Evolutionary conservation across 129 eudicot species (phyloP).

Genomic region (Heracleum sosnowskyi): DNA sequence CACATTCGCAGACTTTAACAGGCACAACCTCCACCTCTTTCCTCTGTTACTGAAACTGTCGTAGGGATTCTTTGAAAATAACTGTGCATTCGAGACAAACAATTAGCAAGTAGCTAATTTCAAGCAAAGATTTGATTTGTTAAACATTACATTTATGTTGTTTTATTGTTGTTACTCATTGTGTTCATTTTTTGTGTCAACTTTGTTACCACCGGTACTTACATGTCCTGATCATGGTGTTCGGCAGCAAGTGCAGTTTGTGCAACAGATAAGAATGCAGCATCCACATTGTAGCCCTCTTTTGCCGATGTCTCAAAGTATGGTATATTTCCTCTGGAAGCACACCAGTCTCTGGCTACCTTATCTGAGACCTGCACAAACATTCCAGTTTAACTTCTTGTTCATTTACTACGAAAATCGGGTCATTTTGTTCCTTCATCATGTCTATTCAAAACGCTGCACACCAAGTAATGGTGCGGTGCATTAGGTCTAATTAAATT

Average conservation of each 20-base stretch:
- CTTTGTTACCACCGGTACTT: background rate
- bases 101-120: background rate
- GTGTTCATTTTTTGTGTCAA: background rate
- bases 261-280: slow-evolving; percentile 57
- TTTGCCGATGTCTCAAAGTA: slow-evolving; percentile 90
- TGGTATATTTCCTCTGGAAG: slow-evolving; percentile 63
- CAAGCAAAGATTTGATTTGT: background rate
- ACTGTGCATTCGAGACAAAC: slow-evolving; percentile 23
- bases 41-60: slow-evolving; percentile 55
- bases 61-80: slow-evolving; percentile 54
- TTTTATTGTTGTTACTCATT: background rate
- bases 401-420: background rate
- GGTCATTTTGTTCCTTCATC: background rate
- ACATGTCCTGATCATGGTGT: slow-evolving; percentile 45
- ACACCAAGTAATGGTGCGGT: background rate
- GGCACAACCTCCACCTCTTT: slow-evolving; percentile 52
- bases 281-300: slow-evolving; percentile 72
- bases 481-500: background rate
- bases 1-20: slow-evolving; percentile 26
- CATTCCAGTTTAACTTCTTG: background rate
- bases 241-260: slow-evolving; percentile 54
- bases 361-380: slow-evolving; percentile 60
- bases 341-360: slow-evolving; percentile 85
- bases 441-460: background rate
- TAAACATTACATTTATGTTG: background rate